phyloP scores from a whole-genome alignment of 208 protist genomes.

The Wallacemonas sp. region DNA sequence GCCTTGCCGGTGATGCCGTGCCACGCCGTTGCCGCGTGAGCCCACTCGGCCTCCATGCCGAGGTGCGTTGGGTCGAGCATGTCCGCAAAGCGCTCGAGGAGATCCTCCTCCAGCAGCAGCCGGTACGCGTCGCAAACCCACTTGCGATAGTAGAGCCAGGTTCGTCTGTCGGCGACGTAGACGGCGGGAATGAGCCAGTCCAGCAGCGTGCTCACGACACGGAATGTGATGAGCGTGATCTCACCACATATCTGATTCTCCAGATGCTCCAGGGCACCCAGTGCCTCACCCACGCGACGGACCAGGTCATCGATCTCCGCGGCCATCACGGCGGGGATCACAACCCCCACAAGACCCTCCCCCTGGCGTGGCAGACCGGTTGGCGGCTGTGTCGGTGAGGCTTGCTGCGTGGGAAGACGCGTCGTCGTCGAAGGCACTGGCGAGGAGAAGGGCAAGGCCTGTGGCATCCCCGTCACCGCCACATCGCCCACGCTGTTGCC shows the following conservation, averaged over 20 bases:
- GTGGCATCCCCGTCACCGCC: too few relatives aligned
- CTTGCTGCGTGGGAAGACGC: too few relatives aligned
- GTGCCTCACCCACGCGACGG: conserved; percentile 22
- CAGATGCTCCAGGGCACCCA: conserved; percentile 25
- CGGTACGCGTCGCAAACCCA: conserved; percentile 85
- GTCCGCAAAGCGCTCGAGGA: conserved; percentile 59
- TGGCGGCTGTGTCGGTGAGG: too few relatives aligned
- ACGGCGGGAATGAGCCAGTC: conserved; percentile 82
- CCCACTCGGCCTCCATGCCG: conserved; percentile 1
- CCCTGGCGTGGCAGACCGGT: not conserved
- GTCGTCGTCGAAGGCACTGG: too few relatives aligned
- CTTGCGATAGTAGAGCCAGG: conserved; percentile 76
- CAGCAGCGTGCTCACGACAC: conserved; percentile 67
- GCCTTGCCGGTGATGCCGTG: not conserved
- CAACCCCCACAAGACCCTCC: not conserved
- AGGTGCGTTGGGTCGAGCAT: conserved; percentile 33
- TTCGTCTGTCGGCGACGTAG: conserved; percentile 49
- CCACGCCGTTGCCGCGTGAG: not conserved
- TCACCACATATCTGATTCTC: conserved; percentile 69
- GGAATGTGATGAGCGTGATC: conserved; percentile 73
- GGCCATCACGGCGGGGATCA: conserved; percentile 26
- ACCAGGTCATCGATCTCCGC: conserved; percentile 33
- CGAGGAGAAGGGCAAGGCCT: too few relatives aligned
- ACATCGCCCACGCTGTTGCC: too few relatives aligned
- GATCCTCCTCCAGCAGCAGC: conserved; percentile 55